phyloP scores from a whole-genome alignment of 495 filamentous ascomycete species.

The Annulohypoxylon maeteangense region DNA sequence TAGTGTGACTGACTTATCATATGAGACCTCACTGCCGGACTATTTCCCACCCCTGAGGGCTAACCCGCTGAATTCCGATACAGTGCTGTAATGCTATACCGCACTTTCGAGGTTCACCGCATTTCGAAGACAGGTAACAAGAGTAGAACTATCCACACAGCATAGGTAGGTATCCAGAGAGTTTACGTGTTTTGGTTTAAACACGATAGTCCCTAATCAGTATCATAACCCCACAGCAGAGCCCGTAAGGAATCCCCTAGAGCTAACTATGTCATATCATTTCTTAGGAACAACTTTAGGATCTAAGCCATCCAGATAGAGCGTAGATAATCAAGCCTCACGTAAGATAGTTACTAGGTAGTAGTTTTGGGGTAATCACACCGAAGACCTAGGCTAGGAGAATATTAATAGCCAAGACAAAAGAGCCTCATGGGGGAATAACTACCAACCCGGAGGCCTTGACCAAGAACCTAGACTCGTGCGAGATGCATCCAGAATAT shows the following conservation, averaged over 20 bases:
- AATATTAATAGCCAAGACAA: constrained; percentile 11
- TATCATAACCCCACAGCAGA: background rate
- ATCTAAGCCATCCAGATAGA: background rate
- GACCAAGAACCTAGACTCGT: background rate
- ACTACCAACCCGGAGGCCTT: constrained; percentile 8
- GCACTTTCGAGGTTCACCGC: background rate
- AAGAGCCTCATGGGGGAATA: constrained; percentile 28
- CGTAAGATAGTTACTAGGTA: too few species aligned
- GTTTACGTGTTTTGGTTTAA: background rate
- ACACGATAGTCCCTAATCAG: background rate
- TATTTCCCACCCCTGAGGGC: background rate
- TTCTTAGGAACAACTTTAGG: background rate
- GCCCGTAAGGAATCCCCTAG: background rate
- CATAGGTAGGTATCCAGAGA: background rate
- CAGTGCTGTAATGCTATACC: background rate
- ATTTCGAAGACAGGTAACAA: too few species aligned
- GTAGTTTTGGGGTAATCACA: background rate
- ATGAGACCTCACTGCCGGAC: background rate
- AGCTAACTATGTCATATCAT: background rate
- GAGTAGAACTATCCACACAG: too few species aligned
- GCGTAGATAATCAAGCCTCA: constrained; percentile 11
- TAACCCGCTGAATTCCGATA: background rate
- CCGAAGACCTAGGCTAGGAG: background rate
- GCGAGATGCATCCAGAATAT: constrained; percentile 20
- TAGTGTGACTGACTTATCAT: background rate